These are phyloP conservation scores for Penicillium flavigenum DNA, from an alignment of 495 filamentous ascomycete genomes.

Conservation along the genomic window DNA sequence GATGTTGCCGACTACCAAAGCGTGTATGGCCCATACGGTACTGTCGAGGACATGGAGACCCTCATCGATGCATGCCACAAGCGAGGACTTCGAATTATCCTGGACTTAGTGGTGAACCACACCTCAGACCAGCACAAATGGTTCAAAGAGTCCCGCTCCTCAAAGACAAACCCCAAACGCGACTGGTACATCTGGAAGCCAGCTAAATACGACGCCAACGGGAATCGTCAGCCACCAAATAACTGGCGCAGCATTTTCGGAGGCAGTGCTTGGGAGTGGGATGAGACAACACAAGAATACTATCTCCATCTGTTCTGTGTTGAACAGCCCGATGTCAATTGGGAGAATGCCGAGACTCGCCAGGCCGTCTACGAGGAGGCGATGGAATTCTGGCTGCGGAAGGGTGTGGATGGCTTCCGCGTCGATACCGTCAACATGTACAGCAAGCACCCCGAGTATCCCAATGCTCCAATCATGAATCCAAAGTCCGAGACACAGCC, in stretches of 20 bases:
- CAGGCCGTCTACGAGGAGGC: constrained; percentile 48
- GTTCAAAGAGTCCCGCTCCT: constrained; percentile 54
- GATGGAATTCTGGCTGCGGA: constrained; percentile 54
- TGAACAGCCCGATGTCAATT: constrained; percentile 57
- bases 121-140: constrained; percentile 58
- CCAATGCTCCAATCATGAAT: constrained; percentile 44
- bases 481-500: constrained; percentile 42
- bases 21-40: constrained; percentile 54
- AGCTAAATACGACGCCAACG: constrained; percentile 45
- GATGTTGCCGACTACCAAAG: constrained; percentile 61
- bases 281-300: constrained; percentile 52
- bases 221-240: constrained; percentile 56
- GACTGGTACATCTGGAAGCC: constrained; percentile 63
- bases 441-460: constrained; percentile 45
- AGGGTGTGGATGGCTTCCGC: constrained; percentile 55
- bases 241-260: constrained; percentile 59
- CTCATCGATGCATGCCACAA: constrained; percentile 50
- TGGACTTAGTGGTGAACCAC: constrained; percentile 61
- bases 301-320: constrained; percentile 53
- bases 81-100: constrained; percentile 52
- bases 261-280: constrained; percentile 55
- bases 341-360: constrained; percentile 51
- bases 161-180: constrained; percentile 48
- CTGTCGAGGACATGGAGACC: constrained; percentile 52
- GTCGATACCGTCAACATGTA: constrained; percentile 59